Percentiles rank a stretch among this genome's conserved stretches.
These are phyloP conservation scores for Phytophthora megakarya DNA, from an alignment of 352 stramenopile genomes.

Conservation along the genomic window DNA sequence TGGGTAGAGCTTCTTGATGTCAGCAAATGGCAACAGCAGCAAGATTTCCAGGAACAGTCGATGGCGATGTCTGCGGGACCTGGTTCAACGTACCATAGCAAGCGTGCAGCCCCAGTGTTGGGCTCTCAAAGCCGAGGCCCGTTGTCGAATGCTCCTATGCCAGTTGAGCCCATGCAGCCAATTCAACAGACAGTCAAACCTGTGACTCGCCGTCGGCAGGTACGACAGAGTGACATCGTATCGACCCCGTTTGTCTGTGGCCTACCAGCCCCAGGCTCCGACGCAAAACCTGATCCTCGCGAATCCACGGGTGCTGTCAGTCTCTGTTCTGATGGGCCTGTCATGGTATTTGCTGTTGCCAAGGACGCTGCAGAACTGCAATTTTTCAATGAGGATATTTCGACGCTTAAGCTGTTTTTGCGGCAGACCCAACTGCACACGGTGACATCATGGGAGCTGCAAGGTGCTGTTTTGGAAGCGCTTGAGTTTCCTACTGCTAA, in stretches of 20 bases:
- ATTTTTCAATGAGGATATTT: conserved; percentile 84
- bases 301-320: conserved; percentile 56
- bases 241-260: conserved; percentile 62
- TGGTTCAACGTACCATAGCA: conserved; percentile 37
- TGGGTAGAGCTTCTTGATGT: conserved; percentile 89
- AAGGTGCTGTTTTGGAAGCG: conserved; percentile 43
- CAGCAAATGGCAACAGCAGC: conserved; percentile 81
- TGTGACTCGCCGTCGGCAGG: conserved; percentile 65
- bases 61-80: conserved; percentile 38
- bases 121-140: conserved; percentile 60
- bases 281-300: conserved; percentile 22
- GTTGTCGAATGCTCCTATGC: conserved; percentile 39
- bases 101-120: conserved; percentile 38
- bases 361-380: conserved; percentile 74
- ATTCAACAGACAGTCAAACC: conserved; percentile 61
- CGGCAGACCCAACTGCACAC: conserved; percentile 68
- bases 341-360: conserved; percentile 83
- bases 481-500: conserved; percentile 35
- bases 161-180: conserved; percentile 62
- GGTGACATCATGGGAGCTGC: conserved; percentile 45
- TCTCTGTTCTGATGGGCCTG: conserved; percentile 67
- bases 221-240: conserved; percentile 86
- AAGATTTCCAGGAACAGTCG: conserved; percentile 65
- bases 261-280: conserved; percentile 20
- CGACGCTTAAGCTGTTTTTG: conserved; percentile 65